A percentile compares a stretch with the other conserved stretches of the same genome.
Conservation (phyloP, 2,329 filamentous ascomycete species). For the Amphichorda felina region DNA sequence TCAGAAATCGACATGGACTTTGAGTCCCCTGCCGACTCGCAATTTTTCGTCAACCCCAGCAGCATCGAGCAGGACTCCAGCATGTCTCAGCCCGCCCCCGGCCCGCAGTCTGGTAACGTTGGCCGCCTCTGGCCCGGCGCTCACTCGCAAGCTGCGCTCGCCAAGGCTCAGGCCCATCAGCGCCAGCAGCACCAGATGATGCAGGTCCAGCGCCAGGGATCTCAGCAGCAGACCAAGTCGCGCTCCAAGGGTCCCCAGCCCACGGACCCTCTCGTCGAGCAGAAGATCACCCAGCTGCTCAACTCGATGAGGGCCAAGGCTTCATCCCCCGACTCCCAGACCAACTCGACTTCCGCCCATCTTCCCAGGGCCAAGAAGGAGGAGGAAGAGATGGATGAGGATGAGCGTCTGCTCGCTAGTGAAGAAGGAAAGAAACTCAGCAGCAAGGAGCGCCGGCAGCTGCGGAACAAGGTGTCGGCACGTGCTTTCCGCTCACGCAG, state of each 20-base stretch:
- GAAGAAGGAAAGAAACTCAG: constrained; percentile 99
- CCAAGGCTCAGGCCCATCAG: constrained; percentile 60
- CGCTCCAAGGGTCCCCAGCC: constrained; percentile 39
- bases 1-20: constrained; percentile 56
- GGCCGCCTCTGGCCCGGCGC: constrained; percentile 85
- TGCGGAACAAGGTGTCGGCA: constrained; percentile 98
- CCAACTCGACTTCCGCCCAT: constrained; percentile 45
- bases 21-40: constrained; percentile 38
- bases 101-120: constrained; percentile 39
- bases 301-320: constrained; percentile 82
- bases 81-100: constrained; percentile 31
- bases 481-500: constrained; percentile 94
- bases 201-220: constrained; percentile 32
- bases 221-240: constrained; percentile 32
- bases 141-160: constrained; percentile 78
- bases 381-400: constrained; percentile 97
- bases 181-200: constrained; percentile 37
- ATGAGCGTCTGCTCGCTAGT: constrained; percentile 84
- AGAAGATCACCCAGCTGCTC: constrained; percentile 86
- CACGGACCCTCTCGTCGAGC: constrained; percentile 65
- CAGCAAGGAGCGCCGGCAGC: constrained; percentile 90
- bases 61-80: constrained; percentile 52
- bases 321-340: constrained; percentile 31
- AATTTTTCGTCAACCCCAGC: constrained; percentile 68
- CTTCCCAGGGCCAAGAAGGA: constrained; percentile 75